Conservation (phyloP, 2,329 filamentous ascomycete species). For the Pezicula neosporulosa region DNA sequence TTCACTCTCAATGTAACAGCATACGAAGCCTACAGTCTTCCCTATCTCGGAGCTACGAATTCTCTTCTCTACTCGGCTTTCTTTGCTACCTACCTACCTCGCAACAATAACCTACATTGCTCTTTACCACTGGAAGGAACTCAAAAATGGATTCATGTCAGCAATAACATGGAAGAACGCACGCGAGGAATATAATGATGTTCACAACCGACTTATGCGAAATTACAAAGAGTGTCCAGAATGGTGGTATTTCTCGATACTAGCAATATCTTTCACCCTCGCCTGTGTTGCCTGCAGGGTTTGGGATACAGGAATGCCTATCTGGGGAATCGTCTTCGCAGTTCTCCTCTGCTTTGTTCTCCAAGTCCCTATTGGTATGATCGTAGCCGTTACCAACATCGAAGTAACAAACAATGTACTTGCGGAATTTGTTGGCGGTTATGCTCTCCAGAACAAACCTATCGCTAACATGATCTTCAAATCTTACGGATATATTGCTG, state of each 20-base stretch:
- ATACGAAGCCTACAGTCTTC: not conserved
- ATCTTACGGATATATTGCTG: conserved; percentile 66
- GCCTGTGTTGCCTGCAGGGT: not conserved
- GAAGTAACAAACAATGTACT: conserved; percentile 64
- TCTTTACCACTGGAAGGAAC: conserved; percentile 59
- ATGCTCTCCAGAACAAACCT: conserved; percentile 61
- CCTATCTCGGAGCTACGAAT: not conserved
- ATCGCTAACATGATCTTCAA: conserved; percentile 77
- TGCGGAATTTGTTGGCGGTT: conserved; percentile 68
- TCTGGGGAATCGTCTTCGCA: conserved; percentile 1
- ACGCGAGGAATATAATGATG: conserved; percentile 37
- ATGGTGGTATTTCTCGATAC: conserved; percentile 47
- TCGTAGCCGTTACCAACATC: conserved; percentile 64
- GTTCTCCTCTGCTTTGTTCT: conserved; percentile 51
- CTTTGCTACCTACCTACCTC: not conserved
- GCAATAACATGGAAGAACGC: not conserved
- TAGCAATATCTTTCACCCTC: not conserved
- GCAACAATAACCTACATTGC: not conserved
- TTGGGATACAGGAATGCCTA: conserved; percentile 1
- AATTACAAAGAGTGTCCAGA: conserved; percentile 47
- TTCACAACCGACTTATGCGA: conserved; percentile 51
- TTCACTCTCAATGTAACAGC: conserved; percentile 21
- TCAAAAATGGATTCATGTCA: conserved; percentile 45
- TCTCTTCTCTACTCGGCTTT: not conserved
- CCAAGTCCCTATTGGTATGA: conserved; percentile 36